A percentile compares a stretch with the other conserved stretches of the same genome.
These are phyloP conservation scores for Macrophomina pseudophaseolina DNA, from an alignment of 2,329 filamentous ascomycete genomes.

Conservation along the genomic window DNA sequence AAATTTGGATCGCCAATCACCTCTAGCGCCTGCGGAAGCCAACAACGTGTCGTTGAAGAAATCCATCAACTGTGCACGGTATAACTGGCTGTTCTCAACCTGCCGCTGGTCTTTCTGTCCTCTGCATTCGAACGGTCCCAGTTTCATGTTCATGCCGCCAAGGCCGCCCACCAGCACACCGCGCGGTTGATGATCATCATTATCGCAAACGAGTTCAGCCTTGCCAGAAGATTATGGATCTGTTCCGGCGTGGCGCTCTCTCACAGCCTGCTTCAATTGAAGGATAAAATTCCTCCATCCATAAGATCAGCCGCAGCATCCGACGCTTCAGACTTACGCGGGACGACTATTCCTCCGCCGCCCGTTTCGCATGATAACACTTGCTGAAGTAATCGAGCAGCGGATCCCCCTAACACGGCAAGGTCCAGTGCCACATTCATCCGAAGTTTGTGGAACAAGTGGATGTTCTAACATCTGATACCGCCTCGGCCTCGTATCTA, in stretches of 20 bases:
- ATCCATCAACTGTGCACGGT: not conserved
- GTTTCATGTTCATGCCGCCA: not conserved
- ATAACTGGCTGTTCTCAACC: not conserved
- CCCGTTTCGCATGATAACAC: too few relatives aligned
- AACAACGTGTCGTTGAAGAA: not conserved
- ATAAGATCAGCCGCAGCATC: not conserved
- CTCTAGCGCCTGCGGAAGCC: not conserved
- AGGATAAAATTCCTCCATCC: too few relatives aligned
- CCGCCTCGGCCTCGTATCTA: too few relatives aligned
- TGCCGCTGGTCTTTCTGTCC: not conserved
- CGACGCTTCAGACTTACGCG: not conserved
- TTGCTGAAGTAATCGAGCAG: too few relatives aligned
- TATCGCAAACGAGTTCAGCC: not conserved
- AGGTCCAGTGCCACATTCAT: too few relatives aligned
- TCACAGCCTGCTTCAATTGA: not conserved
- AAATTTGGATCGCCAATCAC: constrained; percentile 14
- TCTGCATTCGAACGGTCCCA: not conserved
- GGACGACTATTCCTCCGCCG: too few relatives aligned
- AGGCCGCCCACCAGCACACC: not conserved
- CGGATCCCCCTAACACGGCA: too few relatives aligned
- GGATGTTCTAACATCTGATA: too few relatives aligned
- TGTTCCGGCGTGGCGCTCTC: too few relatives aligned
- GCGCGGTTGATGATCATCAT: not conserved
- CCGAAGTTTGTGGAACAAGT: too few relatives aligned
- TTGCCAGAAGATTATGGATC: not conserved